A percentile compares a stretch with the other conserved stretches of the same genome.
Evolutionary conservation across 352 stramenopile genomes (phyloP).

Genomic region (Phytophthora pseudosyringae): DNA sequence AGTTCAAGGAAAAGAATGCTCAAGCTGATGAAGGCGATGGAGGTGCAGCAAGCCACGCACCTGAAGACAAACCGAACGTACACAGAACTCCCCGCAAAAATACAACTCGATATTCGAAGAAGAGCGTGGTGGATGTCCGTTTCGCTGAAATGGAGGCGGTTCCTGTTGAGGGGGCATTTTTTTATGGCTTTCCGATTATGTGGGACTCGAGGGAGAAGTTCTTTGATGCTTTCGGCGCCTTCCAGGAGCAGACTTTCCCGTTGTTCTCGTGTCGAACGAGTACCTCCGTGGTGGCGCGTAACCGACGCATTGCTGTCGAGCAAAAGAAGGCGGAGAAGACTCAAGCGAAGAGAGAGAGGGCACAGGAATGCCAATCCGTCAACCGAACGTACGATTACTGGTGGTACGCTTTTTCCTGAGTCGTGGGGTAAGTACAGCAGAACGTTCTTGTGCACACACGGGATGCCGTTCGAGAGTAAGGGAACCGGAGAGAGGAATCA

Average conservation of each 20-base stretch:
- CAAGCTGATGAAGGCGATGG: background rate
- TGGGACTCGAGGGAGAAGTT: background rate
- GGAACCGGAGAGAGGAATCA: slow-evolving; percentile 1
- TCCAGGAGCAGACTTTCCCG: background rate
- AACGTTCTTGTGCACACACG: slow-evolving; percentile 12
- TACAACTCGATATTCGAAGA: background rate
- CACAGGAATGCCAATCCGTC: background rate
- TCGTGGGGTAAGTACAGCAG: slow-evolving; percentile 11
- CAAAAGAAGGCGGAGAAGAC: background rate
- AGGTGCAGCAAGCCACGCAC: no score
- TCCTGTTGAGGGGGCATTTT: background rate
- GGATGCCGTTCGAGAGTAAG: background rate
- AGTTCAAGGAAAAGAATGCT: no score
- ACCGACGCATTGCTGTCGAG: background rate
- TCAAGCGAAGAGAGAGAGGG: background rate
- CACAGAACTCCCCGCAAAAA: background rate
- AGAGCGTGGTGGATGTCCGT: no score
- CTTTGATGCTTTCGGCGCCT: background rate
- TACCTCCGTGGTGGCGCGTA: background rate
- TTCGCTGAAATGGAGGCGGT: background rate
- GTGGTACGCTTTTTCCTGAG: slow-evolving; percentile 2
- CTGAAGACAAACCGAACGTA: background rate
- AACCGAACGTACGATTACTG: background rate
- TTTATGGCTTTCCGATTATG: background rate
- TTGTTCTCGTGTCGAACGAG: slow-evolving; percentile 2